phyloP scores from a whole-genome alignment of 23 red algal species.

The Gracilaria vermiculophylla region DNA sequence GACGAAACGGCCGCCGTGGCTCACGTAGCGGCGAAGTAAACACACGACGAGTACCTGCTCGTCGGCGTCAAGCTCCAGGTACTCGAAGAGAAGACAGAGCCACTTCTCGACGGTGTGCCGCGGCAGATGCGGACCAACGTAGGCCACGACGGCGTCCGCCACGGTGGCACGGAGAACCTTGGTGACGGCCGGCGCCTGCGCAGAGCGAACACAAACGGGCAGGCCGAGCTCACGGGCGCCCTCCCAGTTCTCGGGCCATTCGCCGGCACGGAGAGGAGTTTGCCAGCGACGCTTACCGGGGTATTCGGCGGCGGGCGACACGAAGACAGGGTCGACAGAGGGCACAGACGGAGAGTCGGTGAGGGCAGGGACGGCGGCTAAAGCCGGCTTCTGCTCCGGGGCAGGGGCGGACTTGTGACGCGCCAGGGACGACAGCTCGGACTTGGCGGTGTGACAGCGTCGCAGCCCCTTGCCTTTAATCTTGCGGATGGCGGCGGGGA shows the following conservation, averaged over 20 bases:
- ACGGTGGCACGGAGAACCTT: conserved; percentile 38
- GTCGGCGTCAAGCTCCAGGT: conserved; percentile 89
- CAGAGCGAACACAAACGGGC: conserved; percentile 29
- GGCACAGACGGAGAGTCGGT: not conserved
- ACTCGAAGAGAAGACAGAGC: conserved; percentile 87
- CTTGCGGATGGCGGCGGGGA: not conserved
- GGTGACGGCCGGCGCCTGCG: conserved; percentile 8
- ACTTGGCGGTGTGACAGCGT: not conserved
- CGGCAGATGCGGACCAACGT: conserved; percentile 66
- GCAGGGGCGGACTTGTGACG: not conserved
- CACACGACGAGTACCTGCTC: conserved; percentile 82
- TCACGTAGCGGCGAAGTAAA: conserved; percentile 70
- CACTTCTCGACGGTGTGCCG: conserved; percentile 89
- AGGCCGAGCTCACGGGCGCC: conserved; percentile 57
- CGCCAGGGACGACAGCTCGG: not conserved
- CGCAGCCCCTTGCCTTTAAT: not conserved
- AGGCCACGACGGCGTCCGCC: conserved; percentile 74
- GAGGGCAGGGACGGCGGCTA: not conserved
- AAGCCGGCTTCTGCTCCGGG: not conserved
- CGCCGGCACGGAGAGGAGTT: conserved; percentile 60
- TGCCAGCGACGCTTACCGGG: conserved; percentile 69
- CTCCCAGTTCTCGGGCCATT: conserved; percentile 73
- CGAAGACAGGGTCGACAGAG: not conserved
- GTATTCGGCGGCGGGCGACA: conserved; percentile 39
- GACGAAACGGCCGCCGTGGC: conserved; percentile 41